Conservation (phyloP, 2,329 filamentous ascomycete species). For the Colletotrichum tamarilloi region DNA sequence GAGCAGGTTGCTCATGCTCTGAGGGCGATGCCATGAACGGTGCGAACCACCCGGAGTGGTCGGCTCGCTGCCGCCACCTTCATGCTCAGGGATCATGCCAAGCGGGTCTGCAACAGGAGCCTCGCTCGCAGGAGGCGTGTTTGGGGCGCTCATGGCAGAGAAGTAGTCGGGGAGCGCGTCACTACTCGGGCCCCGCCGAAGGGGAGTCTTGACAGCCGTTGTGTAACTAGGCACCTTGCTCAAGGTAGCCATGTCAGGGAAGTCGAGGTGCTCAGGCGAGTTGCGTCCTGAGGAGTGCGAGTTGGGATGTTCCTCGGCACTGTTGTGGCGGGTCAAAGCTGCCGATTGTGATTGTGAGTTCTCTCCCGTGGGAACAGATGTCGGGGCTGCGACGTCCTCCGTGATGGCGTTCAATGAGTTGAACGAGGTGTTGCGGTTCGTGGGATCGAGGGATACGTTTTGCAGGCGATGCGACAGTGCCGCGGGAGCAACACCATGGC, state of each 20-base stretch:
- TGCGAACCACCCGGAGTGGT: conserved; percentile 26
- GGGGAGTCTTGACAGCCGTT: conserved; percentile 76
- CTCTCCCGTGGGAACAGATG: conserved; percentile 50
- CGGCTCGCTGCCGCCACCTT: conserved; percentile 18
- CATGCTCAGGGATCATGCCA: conserved; percentile 44
- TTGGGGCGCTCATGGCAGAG: conserved; percentile 66
- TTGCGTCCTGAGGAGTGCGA: conserved; percentile 58
- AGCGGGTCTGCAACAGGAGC: conserved; percentile 38
- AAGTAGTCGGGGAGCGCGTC: conserved; percentile 73
- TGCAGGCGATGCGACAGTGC: conserved; percentile 75
- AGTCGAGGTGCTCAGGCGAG: conserved; percentile 68
- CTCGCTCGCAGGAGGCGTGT: conserved; percentile 55
- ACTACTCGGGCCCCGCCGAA: conserved; percentile 62
- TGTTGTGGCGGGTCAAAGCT: conserved; percentile 64
- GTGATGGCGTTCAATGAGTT: conserved; percentile 56
- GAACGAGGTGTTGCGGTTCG: conserved; percentile 58
- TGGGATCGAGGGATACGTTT: conserved; percentile 68
- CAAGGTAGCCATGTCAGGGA: conserved; percentile 70
- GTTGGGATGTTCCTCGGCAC: conserved; percentile 55
- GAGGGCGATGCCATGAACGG: conserved; percentile 33
- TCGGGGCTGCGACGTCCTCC: conserved; percentile 56
- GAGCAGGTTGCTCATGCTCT: conserved; percentile 33
- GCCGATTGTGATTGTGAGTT: conserved; percentile 57
- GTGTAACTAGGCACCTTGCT: conserved; percentile 82
- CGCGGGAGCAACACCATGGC: conserved; percentile 57